A percentile compares a stretch with the other conserved stretches of the same genome.
phyloP scores from a whole-genome alignment of 2,329 filamentous ascomycete species.

The Penicillium griseofulvum region DNA sequence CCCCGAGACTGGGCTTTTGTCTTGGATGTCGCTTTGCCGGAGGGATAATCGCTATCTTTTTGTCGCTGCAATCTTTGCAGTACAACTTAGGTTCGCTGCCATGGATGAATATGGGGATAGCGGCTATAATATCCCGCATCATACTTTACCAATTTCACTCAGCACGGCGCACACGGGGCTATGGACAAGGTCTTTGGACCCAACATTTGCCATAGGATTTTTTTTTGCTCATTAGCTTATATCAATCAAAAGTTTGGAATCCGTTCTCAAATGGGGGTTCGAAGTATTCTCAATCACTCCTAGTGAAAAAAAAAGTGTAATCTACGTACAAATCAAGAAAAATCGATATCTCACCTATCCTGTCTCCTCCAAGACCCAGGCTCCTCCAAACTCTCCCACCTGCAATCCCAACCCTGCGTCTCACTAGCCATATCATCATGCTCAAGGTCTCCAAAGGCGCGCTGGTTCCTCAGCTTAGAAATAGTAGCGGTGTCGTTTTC shows the following conservation, averaged over 20 bases:
- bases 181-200: constrained; percentile 6
- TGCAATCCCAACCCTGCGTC: constrained; percentile 36
- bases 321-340: background rate
- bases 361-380: constrained; percentile 31
- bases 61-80: background rate
- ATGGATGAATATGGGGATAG: background rate
- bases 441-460: constrained; percentile 26
- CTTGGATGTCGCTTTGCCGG: constrained; percentile 1
- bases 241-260: constrained; percentile 17
- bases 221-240: constrained; percentile 7
- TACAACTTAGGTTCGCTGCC: background rate
- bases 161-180: constrained; percentile 20
- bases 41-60: background rate
- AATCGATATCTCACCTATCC: constrained; percentile 4
- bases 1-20: background rate
- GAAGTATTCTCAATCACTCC: background rate
- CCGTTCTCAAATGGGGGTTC: background rate
- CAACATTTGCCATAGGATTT: background rate
- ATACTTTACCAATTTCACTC: constrained; percentile 9
- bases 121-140: background rate
- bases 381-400: constrained; percentile 35
- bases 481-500: constrained; percentile 30
- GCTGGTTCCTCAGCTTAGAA: constrained; percentile 37
- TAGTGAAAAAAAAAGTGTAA: background rate
- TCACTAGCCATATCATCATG: constrained; percentile 21